A percentile compares a stretch with the other conserved stretches of the same genome.
Evolutionary conservation across 2,329 filamentous ascomycete genomes (phyloP).

Genomic region (Aureobasidium lini): DNA sequence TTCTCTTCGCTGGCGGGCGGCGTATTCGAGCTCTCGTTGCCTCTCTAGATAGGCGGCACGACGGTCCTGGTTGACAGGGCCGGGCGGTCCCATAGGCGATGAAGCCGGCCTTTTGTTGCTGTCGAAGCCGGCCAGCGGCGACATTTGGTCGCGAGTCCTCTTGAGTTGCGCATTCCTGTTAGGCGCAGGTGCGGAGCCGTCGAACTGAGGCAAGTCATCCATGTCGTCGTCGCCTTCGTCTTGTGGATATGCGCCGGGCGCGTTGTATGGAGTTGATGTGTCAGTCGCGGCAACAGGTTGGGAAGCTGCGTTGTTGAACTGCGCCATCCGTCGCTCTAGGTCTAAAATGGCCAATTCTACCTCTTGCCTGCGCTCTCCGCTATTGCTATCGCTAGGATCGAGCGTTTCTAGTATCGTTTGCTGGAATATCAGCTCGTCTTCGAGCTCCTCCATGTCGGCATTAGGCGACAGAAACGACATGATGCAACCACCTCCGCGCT

Average conservation of each 20-base stretch:
- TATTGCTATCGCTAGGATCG: slow-evolving; percentile 24
- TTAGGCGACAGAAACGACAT: slow-evolving; percentile 19
- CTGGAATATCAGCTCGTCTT: slow-evolving; percentile 29
- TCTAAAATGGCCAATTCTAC: slow-evolving; percentile 20
- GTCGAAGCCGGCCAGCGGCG: slow-evolving; percentile 16
- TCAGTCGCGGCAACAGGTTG: background rate
- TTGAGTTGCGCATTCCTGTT: background rate
- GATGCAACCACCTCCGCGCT: background rate
- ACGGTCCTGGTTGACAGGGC: slow-evolving; percentile 14
- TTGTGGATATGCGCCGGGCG: slow-evolving; percentile 8
- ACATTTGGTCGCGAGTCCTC: slow-evolving; percentile 15
- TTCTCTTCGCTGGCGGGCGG: slow-evolving; percentile 15
- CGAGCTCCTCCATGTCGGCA: slow-evolving; percentile 20
- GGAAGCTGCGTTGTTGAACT: background rate
- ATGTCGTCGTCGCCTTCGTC: background rate
- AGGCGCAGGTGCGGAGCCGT: background rate
- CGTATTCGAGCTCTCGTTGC: slow-evolving; percentile 13
- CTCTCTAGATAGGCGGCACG: slow-evolving; percentile 2
- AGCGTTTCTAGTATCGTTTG: slow-evolving; percentile 25
- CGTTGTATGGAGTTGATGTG: background rate
- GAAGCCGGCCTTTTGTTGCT: slow-evolving; percentile 12
- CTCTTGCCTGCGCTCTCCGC: slow-evolving; percentile 19
- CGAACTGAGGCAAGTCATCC: background rate
- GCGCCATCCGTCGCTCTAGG: slow-evolving; percentile 18
- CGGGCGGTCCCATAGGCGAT: slow-evolving; percentile 13